Evolutionary conservation across 768 basidiomycete genomes (phyloP), one percentile per base, ranked within the genome.

Genomic region (Kwoniella bestiolae): DNA sequence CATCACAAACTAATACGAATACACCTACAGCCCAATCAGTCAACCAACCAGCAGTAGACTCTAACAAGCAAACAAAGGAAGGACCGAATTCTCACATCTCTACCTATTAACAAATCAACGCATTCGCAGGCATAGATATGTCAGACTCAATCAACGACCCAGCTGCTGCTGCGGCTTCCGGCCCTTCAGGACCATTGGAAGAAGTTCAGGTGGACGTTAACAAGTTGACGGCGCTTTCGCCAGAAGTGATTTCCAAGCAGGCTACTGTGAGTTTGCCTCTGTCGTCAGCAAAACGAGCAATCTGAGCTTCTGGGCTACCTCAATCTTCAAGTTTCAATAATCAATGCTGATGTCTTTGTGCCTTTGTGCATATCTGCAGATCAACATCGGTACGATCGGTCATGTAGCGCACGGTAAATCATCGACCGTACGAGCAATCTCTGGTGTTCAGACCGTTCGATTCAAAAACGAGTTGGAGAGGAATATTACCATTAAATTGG

Each of bases 391-490:
- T 71, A 99, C 94, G 25, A 99, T 99, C 78, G 95, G 94, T 59
- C 95, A 98, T 86, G 95, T 99, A 86, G 95, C 95, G 21, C 80
- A 79, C 73, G 80, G 79, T 64, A 80, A 80, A 72, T 79, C 78
- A 26, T 79, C 78, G 18, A 94, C 97, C 61, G 95, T 98, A 64
- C 94, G 97, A 84, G 96, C 96, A 31, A 98, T 99, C 79, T 97
- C 95, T 9, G 94, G 96, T 6, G 95, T 97, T 18, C 90, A 91
- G 87, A 98, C 96, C 18, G 96, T 98, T 51, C 87, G 95, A 74
- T 98, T 99, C 83, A 99, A 99, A 86, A 98, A 97, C 82, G 96
- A 99, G 83, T 87, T 98, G 62, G 96, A 98, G 66, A 86, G 95
- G 68, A 99, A 99, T 83, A 99, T 98, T 75, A 99, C 95, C 23